These are phyloP conservation scores for Pyrenophora graminea DNA, from an alignment of 2,329 filamentous ascomycete species.

Conservation along the genomic window DNA sequence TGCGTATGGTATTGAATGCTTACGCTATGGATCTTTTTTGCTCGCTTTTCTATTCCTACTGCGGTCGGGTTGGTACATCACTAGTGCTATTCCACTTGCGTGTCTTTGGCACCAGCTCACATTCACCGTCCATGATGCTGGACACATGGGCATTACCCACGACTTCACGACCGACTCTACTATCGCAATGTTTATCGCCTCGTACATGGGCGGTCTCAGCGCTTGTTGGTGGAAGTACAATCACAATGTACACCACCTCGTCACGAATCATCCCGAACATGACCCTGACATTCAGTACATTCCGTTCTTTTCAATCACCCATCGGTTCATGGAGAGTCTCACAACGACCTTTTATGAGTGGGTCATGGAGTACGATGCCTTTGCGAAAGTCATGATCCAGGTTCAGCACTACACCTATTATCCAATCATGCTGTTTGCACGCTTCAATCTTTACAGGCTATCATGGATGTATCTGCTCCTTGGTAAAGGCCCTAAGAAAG, in stretches of 20 bases:
- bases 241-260: conserved; percentile 95
- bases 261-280: conserved; percentile 93
- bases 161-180: conserved; percentile 79
- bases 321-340: conserved; percentile 67
- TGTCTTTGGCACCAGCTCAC: conserved; percentile 92
- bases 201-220: conserved; percentile 86
- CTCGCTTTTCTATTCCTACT: conserved; percentile 59
- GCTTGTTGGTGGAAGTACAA: conserved; percentile 97
- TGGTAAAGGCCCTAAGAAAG: conserved; percentile 59
- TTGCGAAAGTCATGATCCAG: conserved; percentile 62
- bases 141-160: conserved; percentile 97
- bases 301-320: conserved; percentile 69
- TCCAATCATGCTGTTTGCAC: conserved; percentile 67
- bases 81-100: conserved; percentile 76
- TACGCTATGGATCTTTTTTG: conserved; percentile 73
- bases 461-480: conserved; percentile 68
- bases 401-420: conserved; percentile 72
- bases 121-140: conserved; percentile 92
- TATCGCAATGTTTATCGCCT: conserved; percentile 87
- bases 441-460: conserved; percentile 73
- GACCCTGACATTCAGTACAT: conserved; percentile 88
- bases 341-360: conserved; percentile 69
- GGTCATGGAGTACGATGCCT: conserved; percentile 65
- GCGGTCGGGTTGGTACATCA: conserved; percentile 50
- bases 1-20: conserved; percentile 74